Conservation (phyloP, 1,284 basidiomycete genomes). For the Naganishia albida region DNA sequence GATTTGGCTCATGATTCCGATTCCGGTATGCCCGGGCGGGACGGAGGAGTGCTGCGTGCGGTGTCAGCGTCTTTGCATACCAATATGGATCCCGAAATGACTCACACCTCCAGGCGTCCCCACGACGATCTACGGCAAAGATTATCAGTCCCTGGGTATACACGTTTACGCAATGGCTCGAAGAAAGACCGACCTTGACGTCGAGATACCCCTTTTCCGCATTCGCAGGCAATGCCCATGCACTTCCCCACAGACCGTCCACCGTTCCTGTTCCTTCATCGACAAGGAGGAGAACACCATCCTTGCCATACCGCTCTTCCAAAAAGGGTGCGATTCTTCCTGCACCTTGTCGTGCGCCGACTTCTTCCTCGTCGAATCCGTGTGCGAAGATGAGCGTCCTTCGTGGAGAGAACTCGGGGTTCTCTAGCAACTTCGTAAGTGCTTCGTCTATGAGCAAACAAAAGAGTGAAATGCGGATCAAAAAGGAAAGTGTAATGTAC, state of each 20-base stretch:
- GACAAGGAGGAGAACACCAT: conserved; percentile 54
- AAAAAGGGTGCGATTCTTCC: conserved; percentile 45
- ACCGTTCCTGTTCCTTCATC: conserved; percentile 56
- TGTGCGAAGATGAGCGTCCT: conserved; percentile 52
- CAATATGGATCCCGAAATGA: not conserved
- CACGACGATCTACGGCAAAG: conserved; percentile 42
- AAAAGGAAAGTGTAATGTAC: not conserved
- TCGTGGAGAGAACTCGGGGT: conserved; percentile 44
- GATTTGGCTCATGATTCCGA: conserved; percentile 52
- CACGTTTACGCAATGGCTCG: not conserved
- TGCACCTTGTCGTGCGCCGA: conserved; percentile 47
- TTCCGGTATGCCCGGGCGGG: conserved; percentile 52
- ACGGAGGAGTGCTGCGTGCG: conserved; percentile 50
- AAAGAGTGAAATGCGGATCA: no score
- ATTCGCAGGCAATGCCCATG: conserved; percentile 53
- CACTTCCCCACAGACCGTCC: conserved; percentile 46
- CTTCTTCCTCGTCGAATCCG: conserved; percentile 58
- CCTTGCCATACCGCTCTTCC: conserved; percentile 50
- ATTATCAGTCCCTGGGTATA: conserved; percentile 3
- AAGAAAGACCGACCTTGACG: conserved; percentile 43
- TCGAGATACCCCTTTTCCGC: conserved; percentile 56
- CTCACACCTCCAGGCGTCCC: conserved; percentile 50
- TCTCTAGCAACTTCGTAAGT: conserved; percentile 47
- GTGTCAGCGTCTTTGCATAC: conserved; percentile 44
- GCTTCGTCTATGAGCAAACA: conserved; percentile 44